Conservation (phyloP, 495 filamentous ascomycete species). For the Penicillium canescens region DNA sequence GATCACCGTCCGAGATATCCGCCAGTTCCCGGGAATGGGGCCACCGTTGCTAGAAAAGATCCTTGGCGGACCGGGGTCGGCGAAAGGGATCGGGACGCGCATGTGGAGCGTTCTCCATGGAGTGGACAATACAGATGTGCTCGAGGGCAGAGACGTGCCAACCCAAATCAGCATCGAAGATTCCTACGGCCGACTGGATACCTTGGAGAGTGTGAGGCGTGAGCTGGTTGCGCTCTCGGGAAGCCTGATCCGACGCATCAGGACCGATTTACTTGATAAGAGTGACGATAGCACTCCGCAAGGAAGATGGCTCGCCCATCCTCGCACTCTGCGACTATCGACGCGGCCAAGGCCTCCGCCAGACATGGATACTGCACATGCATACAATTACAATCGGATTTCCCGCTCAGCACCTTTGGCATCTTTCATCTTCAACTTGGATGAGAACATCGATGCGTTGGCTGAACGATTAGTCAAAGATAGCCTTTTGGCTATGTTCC, state of each 20-base stretch:
- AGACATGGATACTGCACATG: constrained; percentile 50
- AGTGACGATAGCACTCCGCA: constrained; percentile 33
- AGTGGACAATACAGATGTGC: constrained; percentile 62
- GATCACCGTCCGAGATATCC: constrained; percentile 67
- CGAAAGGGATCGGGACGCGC: constrained; percentile 65
- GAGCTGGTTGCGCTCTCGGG: constrained; percentile 63
- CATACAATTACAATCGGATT: constrained; percentile 56
- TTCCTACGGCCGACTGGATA: constrained; percentile 71
- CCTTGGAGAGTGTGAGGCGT: constrained; percentile 56
- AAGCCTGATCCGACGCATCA: constrained; percentile 79
- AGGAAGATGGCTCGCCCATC: constrained; percentile 64
- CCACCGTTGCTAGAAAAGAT: constrained; percentile 61
- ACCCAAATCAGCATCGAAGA: constrained; percentile 95
- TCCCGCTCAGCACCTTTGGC: constrained; percentile 72
- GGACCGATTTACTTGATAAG: constrained; percentile 65
- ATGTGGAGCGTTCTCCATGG: constrained; percentile 82
- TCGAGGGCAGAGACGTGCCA: constrained; percentile 69
- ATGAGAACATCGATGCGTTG: constrained; percentile 53
- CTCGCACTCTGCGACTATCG: constrained; percentile 73
- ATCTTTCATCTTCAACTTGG: constrained; percentile 64
- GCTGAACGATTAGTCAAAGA: constrained; percentile 72
- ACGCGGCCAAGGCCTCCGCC: constrained; percentile 65
- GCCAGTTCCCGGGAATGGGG: constrained; percentile 58
- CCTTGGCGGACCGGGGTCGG: constrained; percentile 65
- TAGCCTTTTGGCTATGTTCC: constrained; percentile 66